Evolutionary conservation across 768 basidiomycete species (phyloP).

Genomic region (Kondoa malvinella): DNA sequence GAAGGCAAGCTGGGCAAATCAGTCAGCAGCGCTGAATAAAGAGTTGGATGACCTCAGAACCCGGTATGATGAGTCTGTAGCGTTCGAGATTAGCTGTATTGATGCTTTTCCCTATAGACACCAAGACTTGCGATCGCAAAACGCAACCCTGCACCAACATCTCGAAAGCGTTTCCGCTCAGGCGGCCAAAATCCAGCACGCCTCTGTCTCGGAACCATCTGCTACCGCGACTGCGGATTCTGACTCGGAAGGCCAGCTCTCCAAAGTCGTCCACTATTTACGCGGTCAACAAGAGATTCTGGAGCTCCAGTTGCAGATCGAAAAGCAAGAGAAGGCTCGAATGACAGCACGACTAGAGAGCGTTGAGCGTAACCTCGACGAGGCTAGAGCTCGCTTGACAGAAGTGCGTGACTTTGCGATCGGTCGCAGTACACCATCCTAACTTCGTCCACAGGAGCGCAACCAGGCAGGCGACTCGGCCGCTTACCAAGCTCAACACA

Average conservation of each 20-base stretch:
- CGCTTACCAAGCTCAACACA: constrained; percentile 59
- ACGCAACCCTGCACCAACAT: constrained; percentile 59
- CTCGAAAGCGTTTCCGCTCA: constrained; percentile 68
- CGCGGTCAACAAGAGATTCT: constrained; percentile 84
- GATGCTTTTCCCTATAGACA: constrained; percentile 36
- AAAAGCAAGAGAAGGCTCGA: constrained; percentile 57
- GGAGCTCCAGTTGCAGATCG: constrained; percentile 66
- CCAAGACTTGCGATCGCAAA: constrained; percentile 59
- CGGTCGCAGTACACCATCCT: constrained; percentile 31
- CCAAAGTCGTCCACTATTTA: constrained; percentile 50
- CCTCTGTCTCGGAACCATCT: constrained; percentile 16
- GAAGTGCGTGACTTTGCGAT: constrained; percentile 37
- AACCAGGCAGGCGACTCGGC: constrained; percentile 56
- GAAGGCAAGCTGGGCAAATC: constrained; percentile 62
- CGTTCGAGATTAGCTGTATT: background rate
- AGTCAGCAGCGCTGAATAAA: constrained; percentile 58
- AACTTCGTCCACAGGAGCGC: constrained; percentile 44
- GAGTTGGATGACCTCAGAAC: constrained; percentile 55
- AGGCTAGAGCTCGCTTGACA: constrained; percentile 50
- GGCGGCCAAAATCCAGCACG: constrained; percentile 49
- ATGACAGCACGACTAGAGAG: constrained; percentile 61
- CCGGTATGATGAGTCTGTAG: constrained; percentile 38
- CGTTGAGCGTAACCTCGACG: constrained; percentile 50
- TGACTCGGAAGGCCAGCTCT: constrained; percentile 36
- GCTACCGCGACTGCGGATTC: constrained; percentile 31